Evolutionary conservation across 1,284 basidiomycete genomes (phyloP).

Genomic region (Melampsora americana): DNA sequence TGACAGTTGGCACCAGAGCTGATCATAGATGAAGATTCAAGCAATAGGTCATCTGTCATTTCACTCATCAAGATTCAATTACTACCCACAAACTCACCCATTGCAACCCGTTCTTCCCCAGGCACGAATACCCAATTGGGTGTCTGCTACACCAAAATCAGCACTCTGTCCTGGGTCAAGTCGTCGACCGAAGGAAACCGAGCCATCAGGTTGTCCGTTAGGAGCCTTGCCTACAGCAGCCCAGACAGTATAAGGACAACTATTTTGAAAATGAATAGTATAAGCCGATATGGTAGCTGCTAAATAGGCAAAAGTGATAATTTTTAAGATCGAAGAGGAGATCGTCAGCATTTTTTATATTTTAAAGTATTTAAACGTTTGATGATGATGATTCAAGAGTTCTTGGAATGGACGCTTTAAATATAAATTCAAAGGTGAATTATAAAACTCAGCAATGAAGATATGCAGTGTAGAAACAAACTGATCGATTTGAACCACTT

Average conservation of each 20-base stretch:
- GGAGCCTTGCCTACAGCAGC: slow-evolving; percentile 47
- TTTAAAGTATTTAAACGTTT: no score
- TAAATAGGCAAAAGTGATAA: not conserved
- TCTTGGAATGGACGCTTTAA: no score
- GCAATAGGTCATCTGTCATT: not conserved
- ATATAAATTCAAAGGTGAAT: no score
- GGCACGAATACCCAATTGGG: slow-evolving; percentile 45
- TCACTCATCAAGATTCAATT: not conserved
- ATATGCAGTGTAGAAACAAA: no score
- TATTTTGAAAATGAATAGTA: slow-evolving; percentile 46
- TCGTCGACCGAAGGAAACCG: slow-evolving; percentile 41
- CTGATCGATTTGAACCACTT: no score
- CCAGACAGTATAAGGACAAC: slow-evolving; percentile 45
- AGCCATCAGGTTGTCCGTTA: slow-evolving; percentile 46
- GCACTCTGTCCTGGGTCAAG: slow-evolving; percentile 32
- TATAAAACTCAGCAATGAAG: no score
- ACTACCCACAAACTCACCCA: not conserved
- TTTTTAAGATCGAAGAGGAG: not conserved
- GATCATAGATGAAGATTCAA: not conserved
- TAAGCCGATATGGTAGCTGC: slow-evolving; percentile 6
- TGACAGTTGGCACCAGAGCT: slow-evolving; percentile 46
- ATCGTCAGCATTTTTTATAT: no score
- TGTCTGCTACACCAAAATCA: slow-evolving; percentile 42
- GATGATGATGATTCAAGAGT: no score
- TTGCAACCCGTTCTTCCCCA: slow-evolving; percentile 48